Evolutionary conservation across 2,329 filamentous ascomycete species (phyloP).

Genomic region (Beauveria medogensis): DNA sequence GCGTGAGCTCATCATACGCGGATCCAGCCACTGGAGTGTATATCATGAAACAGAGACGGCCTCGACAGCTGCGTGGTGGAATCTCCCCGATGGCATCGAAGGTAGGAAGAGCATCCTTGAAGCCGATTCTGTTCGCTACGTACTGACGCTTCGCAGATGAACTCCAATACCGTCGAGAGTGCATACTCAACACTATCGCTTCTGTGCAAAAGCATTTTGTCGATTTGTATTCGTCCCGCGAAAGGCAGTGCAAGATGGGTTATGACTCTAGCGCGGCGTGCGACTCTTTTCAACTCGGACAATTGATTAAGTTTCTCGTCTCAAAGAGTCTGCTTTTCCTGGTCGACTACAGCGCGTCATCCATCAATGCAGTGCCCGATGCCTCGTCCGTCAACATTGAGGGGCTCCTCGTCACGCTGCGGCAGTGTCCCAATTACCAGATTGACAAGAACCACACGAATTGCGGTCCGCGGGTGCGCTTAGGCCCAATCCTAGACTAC

Average conservation of each 20-base stretch:
- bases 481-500: constrained; percentile 59
- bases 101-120: constrained; percentile 29
- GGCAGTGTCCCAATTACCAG: constrained; percentile 64
- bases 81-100: constrained; percentile 61
- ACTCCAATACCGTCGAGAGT: constrained; percentile 55
- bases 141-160: constrained; percentile 40
- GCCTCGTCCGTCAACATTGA: constrained; percentile 53
- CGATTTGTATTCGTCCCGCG: constrained; percentile 57
- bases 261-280: constrained; percentile 66
- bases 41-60: constrained; percentile 22
- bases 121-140: neutral
- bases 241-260: constrained; percentile 60
- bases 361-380: constrained; percentile 36
- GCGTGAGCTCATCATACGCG: constrained; percentile 57
- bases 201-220: constrained; percentile 64
- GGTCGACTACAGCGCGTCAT: constrained; percentile 44
- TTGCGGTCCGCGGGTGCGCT: constrained; percentile 59
- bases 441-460: constrained; percentile 66
- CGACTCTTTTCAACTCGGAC: constrained; percentile 70
- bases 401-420: constrained; percentile 49
- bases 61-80: constrained; percentile 56
- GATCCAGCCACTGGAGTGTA: constrained; percentile 50
- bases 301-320: constrained; percentile 65
- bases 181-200: constrained; percentile 60
- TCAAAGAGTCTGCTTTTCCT: constrained; percentile 54